Percentiles rank a stretch among this genome's conserved stretches.
Conservation (phyloP, 208 protist genomes). For the Porcisia deanei region DNA sequence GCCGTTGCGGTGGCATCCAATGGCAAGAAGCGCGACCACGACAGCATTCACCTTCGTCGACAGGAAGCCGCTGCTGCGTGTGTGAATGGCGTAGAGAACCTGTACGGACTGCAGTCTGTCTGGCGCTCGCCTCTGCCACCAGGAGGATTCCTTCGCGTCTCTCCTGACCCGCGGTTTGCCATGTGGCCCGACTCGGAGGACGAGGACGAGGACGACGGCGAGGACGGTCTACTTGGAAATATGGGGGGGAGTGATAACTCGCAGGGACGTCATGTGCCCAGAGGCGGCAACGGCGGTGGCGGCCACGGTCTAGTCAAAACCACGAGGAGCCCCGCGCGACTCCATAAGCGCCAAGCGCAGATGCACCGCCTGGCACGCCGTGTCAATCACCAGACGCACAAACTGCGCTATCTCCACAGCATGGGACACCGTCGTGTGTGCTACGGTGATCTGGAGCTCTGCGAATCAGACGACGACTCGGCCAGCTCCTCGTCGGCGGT, state of each 20-base stretch:
- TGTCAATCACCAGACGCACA: constrained; percentile 24
- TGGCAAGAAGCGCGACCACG: constrained; percentile 7
- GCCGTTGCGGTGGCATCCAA: constrained; percentile 1
- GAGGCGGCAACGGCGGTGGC: not conserved
- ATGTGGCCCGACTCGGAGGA: constrained; percentile 73
- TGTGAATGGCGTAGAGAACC: constrained; percentile 42
- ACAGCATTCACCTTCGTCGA: constrained; percentile 11
- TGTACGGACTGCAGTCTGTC: constrained; percentile 78
- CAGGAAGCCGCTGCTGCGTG: constrained; percentile 36
- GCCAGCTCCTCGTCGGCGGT: not conserved
- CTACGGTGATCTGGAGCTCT: constrained; percentile 28
- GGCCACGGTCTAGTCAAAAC: not conserved
- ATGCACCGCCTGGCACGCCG: constrained; percentile 29
- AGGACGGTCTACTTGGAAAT: not conserved
- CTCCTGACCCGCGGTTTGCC: constrained; percentile 52
- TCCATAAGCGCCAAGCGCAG: constrained; percentile 15
- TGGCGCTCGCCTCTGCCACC: constrained; percentile 75
- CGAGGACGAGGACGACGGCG: not conserved
- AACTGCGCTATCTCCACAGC: constrained; percentile 29
- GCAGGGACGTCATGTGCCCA: not conserved
- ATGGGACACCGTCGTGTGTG: constrained; percentile 22
- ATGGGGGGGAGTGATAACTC: not conserved
- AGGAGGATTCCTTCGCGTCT: constrained; percentile 66
- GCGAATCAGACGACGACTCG: constrained; percentile 11
- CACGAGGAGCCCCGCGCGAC: not conserved